These are phyloP conservation scores for Beverwykella pulmonaria DNA, from an alignment of 495 filamentous ascomycete genomes.

Conservation along the genomic window DNA sequence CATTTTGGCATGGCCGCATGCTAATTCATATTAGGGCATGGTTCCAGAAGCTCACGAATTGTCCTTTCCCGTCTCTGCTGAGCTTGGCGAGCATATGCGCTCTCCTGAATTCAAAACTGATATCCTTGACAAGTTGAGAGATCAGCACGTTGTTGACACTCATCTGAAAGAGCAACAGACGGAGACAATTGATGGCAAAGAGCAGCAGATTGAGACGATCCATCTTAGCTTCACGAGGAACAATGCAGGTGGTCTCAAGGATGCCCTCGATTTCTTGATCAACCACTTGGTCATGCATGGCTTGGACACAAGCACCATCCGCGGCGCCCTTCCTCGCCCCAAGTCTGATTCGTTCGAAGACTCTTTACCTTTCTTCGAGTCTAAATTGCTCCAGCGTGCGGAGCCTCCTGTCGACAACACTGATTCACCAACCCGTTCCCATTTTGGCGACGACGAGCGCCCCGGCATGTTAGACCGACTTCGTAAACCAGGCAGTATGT, in stretches of 20 bases:
- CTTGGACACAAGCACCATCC: constrained; percentile 82
- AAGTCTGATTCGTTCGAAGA: constrained; percentile 99
- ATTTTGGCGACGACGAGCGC: constrained; percentile 76
- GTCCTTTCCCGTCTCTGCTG: constrained; percentile 70
- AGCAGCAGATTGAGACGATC: constrained; percentile 52
- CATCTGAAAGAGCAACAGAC: constrained; percentile 56
- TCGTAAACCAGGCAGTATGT: constrained; percentile 89
- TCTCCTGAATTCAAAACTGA: constrained; percentile 76
- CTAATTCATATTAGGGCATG: constrained; percentile 69
- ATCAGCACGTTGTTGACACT: constrained; percentile 87
- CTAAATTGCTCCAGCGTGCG: constrained; percentile 89
- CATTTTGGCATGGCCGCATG: constrained; percentile 2
- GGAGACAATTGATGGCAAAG: constrained; percentile 40
- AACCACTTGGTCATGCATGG: constrained; percentile 77
- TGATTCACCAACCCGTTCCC: constrained; percentile 80
- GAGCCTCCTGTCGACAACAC: constrained; percentile 71
- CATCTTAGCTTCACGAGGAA: constrained; percentile 87
- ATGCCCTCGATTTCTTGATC: constrained; percentile 93
- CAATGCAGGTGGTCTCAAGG: constrained; percentile 91
- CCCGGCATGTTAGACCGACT: constrained; percentile 80
- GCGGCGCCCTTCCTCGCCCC: constrained; percentile 89
- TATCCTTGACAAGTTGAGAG: constrained; percentile 79
- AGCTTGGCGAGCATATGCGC: constrained; percentile 76
- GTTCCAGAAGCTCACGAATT: constrained; percentile 95
- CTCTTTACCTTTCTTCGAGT: constrained; percentile 92